phyloP scores from a whole-genome alignment of 495 filamentous ascomycete species.

The Xylaria intraflava region DNA sequence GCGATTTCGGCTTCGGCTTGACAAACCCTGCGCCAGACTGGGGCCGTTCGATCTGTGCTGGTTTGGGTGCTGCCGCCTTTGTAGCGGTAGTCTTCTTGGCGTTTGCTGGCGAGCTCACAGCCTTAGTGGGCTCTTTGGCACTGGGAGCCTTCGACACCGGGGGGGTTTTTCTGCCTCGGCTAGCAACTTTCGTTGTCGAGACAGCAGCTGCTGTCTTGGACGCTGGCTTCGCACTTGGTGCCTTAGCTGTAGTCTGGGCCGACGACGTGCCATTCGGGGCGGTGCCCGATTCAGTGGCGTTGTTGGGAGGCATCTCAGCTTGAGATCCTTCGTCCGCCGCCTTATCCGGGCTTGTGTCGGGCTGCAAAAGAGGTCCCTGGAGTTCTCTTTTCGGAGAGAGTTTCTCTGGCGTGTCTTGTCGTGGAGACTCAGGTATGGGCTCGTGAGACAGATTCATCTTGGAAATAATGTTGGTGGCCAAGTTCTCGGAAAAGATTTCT shows the following conservation, averaged over 20 bases:
- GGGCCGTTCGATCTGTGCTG: constrained; percentile 28
- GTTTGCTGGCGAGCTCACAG: constrained; percentile 22
- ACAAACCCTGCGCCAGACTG: constrained; percentile 36
- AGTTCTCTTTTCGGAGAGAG: constrained; percentile 12
- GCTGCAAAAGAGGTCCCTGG: constrained; percentile 18
- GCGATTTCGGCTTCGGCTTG: constrained; percentile 59
- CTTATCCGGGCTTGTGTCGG: constrained; percentile 29
- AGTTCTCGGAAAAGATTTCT: constrained; percentile 26
- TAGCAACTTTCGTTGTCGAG: constrained; percentile 30
- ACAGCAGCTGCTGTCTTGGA: constrained; percentile 24
- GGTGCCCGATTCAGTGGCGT: constrained; percentile 21
- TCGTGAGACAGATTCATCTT: constrained; percentile 29
- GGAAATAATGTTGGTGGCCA: constrained; percentile 19
- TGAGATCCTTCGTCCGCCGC: constrained; percentile 20
- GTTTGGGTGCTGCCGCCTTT: constrained; percentile 20
- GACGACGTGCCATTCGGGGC: constrained; percentile 9
- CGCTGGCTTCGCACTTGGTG: constrained; percentile 14
- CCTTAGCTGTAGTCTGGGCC: constrained; percentile 12
- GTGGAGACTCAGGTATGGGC: constrained; percentile 30
- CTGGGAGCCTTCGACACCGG: constrained; percentile 24
- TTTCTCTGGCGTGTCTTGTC: constrained; percentile 10
- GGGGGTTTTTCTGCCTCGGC: constrained; percentile 35
- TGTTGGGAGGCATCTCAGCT: constrained; percentile 19
- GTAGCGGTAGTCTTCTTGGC: constrained; percentile 20
- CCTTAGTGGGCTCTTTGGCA: constrained; percentile 29